Base-by-base conservation (phyloP, 1,284 basidiomycete genomes). In the Malassezia pachydermatis region DNA sequence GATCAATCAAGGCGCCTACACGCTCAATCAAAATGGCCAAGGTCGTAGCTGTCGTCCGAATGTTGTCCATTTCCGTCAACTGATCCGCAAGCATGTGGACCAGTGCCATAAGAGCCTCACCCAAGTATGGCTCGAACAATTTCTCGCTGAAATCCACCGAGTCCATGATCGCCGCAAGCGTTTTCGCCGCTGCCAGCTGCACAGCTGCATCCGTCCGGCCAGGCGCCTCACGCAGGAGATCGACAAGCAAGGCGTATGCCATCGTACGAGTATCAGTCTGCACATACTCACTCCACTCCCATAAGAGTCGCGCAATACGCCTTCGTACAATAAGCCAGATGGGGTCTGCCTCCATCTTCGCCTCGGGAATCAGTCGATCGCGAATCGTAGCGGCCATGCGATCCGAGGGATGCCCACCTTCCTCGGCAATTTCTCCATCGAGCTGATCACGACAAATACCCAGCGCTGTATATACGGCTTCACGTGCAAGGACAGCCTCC, bases 211-310 rank as follows among this genome's bases (percentile, higher is more conserved):
- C 67, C 9, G 60, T 65, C 40, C 57, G 51, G 8, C 57, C 54
- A 3, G 53, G 52, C 20, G 57, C 45, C 16, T 57, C 47, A 27
- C 48, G 36, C 8, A 67, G 56, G n/a, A 71, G 48, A 17, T 58
- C 55, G 1, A 66, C 62, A 13, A 71, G 58, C 22, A 63, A 45
- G 2, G 57, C 47, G 41, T 70, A 71, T 1, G 64, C 60, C 5
- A 47, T 48, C 2, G 59, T 43, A 8, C 55, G 55, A n/a, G 55
- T 41, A 22, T 49, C 41, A n/a, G 44, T 25, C 5, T 39, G 46
- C 4, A 71, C 57, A 22, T 63, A 58, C 30, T 71, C 68, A 16
- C 62, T 65, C 63, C 65, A 71, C 25, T 65, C 60, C 56, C 58
- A 67, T 9, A 71, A 41, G 13, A 71, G 36, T 58, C 58, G 63